Evolutionary conservation across 2,329 filamentous ascomycete species (phyloP).

Genomic region (Aspergillus ruber): DNA sequence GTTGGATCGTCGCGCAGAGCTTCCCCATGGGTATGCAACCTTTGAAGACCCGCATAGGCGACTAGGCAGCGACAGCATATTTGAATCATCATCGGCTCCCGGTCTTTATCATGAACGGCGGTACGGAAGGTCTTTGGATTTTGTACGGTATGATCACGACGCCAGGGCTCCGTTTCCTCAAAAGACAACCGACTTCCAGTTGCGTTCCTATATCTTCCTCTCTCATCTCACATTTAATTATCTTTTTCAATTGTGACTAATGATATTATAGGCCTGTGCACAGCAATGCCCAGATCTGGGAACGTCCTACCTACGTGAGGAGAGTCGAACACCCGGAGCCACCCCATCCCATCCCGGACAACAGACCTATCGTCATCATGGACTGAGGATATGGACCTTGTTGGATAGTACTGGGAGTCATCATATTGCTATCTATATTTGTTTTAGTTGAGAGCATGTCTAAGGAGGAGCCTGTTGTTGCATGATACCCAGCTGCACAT

Average conservation of each 20-base stretch:
- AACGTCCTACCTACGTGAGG: slow-evolving; percentile 18
- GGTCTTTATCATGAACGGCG: slow-evolving; percentile 10
- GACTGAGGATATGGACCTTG: slow-evolving; percentile 14
- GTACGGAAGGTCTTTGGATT: slow-evolving; percentile 6
- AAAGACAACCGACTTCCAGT: not conserved
- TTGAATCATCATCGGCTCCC: slow-evolving; percentile 7
- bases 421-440: not conserved
- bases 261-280: not conserved
- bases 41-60: slow-evolving; percentile 2
- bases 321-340: slow-evolving; percentile 14
- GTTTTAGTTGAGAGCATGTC: slow-evolving; percentile 4
- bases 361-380: slow-evolving; percentile 20
- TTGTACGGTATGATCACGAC: slow-evolving; percentile 18
- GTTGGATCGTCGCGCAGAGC: not conserved
- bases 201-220: not conserved
- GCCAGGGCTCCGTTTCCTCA: not conserved
- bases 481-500: slow-evolving; percentile 20
- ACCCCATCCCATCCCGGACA: slow-evolving; percentile 13
- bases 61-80: slow-evolving; percentile 3
- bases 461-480: not conserved
- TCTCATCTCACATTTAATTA: not conserved
- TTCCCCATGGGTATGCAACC: not conserved
- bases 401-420: not conserved
- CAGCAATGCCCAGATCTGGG: slow-evolving; percentile 14
- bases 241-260: not conserved